Evolutionary conservation across 208 protist species (phyloP).

Genomic region (Balamuthia mandrillaris): DNA sequence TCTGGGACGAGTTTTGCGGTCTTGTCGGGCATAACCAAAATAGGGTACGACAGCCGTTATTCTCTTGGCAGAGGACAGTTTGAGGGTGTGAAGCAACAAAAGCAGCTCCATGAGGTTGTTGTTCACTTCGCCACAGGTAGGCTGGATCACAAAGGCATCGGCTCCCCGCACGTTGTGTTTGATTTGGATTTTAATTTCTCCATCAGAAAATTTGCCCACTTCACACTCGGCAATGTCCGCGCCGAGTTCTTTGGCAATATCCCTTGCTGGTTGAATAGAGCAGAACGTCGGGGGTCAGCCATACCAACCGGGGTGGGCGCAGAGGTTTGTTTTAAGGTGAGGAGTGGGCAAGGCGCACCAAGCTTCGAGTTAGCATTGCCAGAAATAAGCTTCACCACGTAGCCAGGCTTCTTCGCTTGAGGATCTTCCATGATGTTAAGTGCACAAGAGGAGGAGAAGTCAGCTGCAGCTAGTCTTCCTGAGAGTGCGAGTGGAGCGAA

Average conservation of each 20-base stretch:
- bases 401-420: not conserved
- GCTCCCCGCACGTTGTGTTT: conserved; percentile 87
- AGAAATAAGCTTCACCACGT: not conserved
- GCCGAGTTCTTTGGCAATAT: not conserved
- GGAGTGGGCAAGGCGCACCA: too few species aligned
- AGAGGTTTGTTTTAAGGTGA: too few species aligned
- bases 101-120: conserved; percentile 84
- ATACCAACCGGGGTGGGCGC: too few species aligned
- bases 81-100: conserved; percentile 49
- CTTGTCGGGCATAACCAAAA: conserved; percentile 85
- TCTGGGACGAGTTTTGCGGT: conserved; percentile 84
- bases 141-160: conserved; percentile 94
- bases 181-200: conserved; percentile 77
- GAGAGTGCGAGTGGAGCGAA: too few species aligned
- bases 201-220: conserved; percentile 35
- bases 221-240: not conserved
- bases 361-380: conserved; percentile 4
- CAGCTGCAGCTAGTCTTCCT: too few species aligned
- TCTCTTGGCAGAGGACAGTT: conserved; percentile 48
- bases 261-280: too few species aligned
- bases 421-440: too few species aligned
- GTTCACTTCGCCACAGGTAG: conserved; percentile 90
- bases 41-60: conserved; percentile 86
- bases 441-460: too few species aligned
- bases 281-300: too few species aligned